Percentiles rank a stretch among this genome's conserved stretches.
Evolutionary conservation across 192 early-diverging fungal species (phyloP).

Genomic region (Backusella tuberculispora): DNA sequence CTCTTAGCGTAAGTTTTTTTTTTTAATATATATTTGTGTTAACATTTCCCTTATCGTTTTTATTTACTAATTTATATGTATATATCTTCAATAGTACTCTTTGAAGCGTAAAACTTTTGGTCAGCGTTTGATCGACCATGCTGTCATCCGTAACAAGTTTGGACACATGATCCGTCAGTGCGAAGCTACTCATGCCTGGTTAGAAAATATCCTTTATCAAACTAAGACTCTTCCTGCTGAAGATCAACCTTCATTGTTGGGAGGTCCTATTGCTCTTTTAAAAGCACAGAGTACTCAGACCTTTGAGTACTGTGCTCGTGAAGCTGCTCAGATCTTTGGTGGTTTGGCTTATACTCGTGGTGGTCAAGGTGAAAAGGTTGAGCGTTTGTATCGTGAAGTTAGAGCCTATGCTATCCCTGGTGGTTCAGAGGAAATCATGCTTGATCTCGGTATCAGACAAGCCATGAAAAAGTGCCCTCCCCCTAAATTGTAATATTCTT

Average conservation of each 20-base stretch:
- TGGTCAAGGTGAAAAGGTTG: slow-evolving; percentile 72
- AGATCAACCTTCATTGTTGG: slow-evolving; percentile 69
- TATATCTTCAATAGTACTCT: slow-evolving; percentile 65
- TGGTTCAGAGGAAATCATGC: slow-evolving; percentile 85
- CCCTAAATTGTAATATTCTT: background rate
- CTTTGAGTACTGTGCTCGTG: slow-evolving; percentile 85
- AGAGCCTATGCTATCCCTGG: slow-evolving; percentile 85
- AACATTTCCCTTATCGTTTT: no score
- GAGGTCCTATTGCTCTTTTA: slow-evolving; percentile 83
- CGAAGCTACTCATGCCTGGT: slow-evolving; percentile 86
- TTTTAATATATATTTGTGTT: background rate
- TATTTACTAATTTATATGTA: background rate
- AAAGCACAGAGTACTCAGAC: slow-evolving; percentile 87
- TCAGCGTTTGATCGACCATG: slow-evolving; percentile 85
- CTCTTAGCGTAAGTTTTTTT: slow-evolving; percentile 71
- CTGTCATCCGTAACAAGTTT: slow-evolving; percentile 90
- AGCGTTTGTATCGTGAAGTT: slow-evolving; percentile 86
- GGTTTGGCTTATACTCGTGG: slow-evolving; percentile 77
- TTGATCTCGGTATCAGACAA: slow-evolving; percentile 82
- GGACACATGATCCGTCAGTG: slow-evolving; percentile 87
- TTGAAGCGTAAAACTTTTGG: slow-evolving; percentile 95
- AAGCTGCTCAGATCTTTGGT: slow-evolving; percentile 88
- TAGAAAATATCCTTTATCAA: slow-evolving; percentile 79
- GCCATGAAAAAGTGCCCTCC: slow-evolving; percentile 53
- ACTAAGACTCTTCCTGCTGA: slow-evolving; percentile 63